Evolutionary conservation across 2,329 filamentous ascomycete species (phyloP).

Genomic region (Fusarium sp.): DNA sequence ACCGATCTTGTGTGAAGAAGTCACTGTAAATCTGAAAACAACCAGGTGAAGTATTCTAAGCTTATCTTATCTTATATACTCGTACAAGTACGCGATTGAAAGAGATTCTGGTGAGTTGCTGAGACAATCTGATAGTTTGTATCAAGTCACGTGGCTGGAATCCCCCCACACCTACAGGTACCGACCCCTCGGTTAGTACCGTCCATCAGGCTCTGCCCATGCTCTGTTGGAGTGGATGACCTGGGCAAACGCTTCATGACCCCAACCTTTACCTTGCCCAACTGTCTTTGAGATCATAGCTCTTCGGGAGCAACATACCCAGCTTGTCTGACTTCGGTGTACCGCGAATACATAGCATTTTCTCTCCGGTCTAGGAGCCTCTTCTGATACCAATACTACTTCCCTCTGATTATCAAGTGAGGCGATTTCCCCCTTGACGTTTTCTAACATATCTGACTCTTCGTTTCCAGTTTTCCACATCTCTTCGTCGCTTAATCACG

Average conservation of each 20-base stretch:
- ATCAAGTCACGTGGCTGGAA: slow-evolving; percentile 29
- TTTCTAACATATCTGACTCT: slow-evolving; percentile 19
- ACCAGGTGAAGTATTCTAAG: background rate
- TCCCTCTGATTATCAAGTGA: slow-evolving; percentile 4
- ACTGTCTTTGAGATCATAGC: slow-evolving; percentile 15
- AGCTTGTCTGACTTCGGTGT: slow-evolving; percentile 10
- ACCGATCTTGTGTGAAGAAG: background rate
- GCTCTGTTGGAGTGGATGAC: slow-evolving; percentile 32
- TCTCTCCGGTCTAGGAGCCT: background rate
- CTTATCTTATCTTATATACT: too few species aligned
- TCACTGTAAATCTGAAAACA: too few species aligned
- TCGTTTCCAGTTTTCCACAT: slow-evolving; percentile 1
- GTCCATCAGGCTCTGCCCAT: slow-evolving; percentile 37
- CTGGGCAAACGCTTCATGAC: slow-evolving; percentile 32
- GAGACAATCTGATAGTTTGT: background rate
- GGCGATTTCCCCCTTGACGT: slow-evolving; percentile 16
- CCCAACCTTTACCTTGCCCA: slow-evolving; percentile 28
- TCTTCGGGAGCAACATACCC: slow-evolving; percentile 18
- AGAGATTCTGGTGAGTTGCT: background rate
- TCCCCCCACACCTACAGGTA: slow-evolving; percentile 32
- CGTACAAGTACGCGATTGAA: background rate
- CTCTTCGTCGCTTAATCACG: slow-evolving; percentile 3
- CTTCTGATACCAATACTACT: background rate
- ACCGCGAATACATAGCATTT: background rate
- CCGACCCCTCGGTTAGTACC: slow-evolving; percentile 45